Evolutionary conservation across 306 rosid species (phyloP), one percentile per base, ranked within the genome.

Genomic region (Myrica gale): DNA sequence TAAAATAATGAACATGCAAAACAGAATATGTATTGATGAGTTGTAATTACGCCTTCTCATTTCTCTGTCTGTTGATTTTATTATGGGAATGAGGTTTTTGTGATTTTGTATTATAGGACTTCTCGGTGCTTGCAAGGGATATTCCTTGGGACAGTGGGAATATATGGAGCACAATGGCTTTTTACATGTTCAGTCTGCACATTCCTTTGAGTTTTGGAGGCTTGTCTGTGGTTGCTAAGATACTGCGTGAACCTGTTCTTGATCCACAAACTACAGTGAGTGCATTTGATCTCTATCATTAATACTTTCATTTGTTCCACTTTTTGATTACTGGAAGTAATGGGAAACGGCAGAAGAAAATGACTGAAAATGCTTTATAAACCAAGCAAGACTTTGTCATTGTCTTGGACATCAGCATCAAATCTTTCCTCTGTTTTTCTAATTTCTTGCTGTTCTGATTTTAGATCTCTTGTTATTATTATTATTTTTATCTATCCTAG

Each of bases 161-260:
- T 79, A 57, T 87, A 1, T 91, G 98, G 97, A 87, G 80, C 81
- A 83, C 79, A 53, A 77, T 87, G 90, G 87, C 87, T 58, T 86
- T 91, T 69, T 93, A 91, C 72, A 58, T 87, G 15, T 87, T 90
- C 83, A 87, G 75, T 81, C 75, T 94, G 77, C 98, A 94, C 81
- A 84, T 94, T 78, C 98, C 98, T 86, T 84, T 90, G 83, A 87
- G 98, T 80, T 91, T 94, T 68, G 92, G 96, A 72, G 87, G 96
- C 53, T 83, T 91, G 82, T 82, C 94, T n/a, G 82, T 86, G 20
- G 85, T 86, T 80, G 68, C 96, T 20, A n/a, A 79, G 42, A 45
- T 88, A 23, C 58, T 80, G 70, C 80, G 84, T 65, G 50, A 88
- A 65, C 83, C 90, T 70, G 55, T 17, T 80, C 92, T 91, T 80